Evolutionary conservation across 2,329 filamentous ascomycete species (phyloP), one percentile per base, ranked within the genome.

Genomic region (Pseudopithomyces chartarum): DNA sequence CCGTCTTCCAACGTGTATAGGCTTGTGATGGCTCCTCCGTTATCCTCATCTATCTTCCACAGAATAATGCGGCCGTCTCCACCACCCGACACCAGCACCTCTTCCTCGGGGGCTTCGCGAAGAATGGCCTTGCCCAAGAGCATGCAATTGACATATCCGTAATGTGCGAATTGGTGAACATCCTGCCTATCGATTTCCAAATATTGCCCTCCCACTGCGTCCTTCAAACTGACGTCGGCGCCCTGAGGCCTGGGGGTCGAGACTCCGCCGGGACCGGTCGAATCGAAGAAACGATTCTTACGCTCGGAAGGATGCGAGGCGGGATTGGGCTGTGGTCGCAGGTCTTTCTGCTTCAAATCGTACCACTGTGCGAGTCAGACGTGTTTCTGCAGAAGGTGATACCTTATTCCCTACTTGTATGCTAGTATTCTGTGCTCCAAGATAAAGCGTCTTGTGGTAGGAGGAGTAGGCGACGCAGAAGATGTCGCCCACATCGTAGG

Each of bases 141-240:
- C 94, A 98, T 98, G 75, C 92, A 96, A 75, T 97, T 97, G 0
- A 99, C 88, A 73, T 97, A 98, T 43, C 96, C 95, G 74, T 89
- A 94, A 74, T 99, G 95, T 1, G 95, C 92, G 77, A 96, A 99
- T 67, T 95, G 90, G 55, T 84, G 85, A 55, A 96, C 90, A 54
- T 93, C 89, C 20, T 90, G 85, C 48, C 87, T 86, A 68, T 91
- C 89, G 57, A 97, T 92, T 71, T 96, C 92, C 6, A 98, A 79
- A 1, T 90, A 84, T 33, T 87, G 84, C 1, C 87, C 87, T 42
- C 86, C 86, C 39, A 80, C 78, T 2, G 80, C 81, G 61, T 83
- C 77, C 20, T 75, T 74, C 29, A 78, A 80, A 26, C 76, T 70
- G 22, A 77, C 73, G 72, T 84, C 73, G 77, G 79, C 74, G 42